Evolutionary conservation across 106 monocot genomes (phyloP).

Genomic region (Phalaenopsis equestris): DNA sequence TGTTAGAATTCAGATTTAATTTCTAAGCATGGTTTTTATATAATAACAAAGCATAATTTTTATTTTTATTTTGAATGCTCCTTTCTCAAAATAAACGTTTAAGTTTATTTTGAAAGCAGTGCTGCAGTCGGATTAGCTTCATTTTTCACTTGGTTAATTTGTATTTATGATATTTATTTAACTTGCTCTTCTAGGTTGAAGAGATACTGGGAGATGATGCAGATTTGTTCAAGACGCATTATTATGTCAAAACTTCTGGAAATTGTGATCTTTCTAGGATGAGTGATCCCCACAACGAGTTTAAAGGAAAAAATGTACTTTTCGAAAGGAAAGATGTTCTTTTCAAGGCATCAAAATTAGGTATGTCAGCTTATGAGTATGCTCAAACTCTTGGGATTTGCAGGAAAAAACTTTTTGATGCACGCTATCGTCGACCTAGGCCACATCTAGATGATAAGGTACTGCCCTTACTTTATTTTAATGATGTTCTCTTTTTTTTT

Average conservation of each 20-base stretch:
- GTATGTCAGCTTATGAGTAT: slow-evolving; percentile 67
- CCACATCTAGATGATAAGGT: slow-evolving; percentile 99
- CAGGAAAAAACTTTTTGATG: slow-evolving; percentile 50
- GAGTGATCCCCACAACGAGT: slow-evolving; percentile 95
- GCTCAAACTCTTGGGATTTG: slow-evolving; percentile 45
- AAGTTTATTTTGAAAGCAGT: background rate
- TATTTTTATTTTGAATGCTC: background rate
- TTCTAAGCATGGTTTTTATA: background rate
- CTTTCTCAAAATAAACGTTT: background rate
- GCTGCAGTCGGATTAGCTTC: background rate
- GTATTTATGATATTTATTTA: background rate
- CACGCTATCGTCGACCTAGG: slow-evolving; percentile 45
- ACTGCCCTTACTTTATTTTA: slow-evolving; percentile 4
- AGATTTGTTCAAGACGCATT: slow-evolving; percentile 78
- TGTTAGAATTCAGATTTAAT: background rate
- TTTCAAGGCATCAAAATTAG: slow-evolving; percentile 48
- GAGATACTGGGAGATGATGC: slow-evolving; percentile 53
- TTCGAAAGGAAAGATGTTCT: slow-evolving; percentile 55
- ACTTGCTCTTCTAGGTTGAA: slow-evolving; percentile 50
- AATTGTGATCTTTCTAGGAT: slow-evolving; percentile 91
- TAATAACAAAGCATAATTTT: background rate
- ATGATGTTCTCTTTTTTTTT: background rate
- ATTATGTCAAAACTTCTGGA: slow-evolving; percentile 81
- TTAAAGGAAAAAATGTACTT: slow-evolving; percentile 71
- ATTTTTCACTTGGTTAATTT: background rate